Base-by-base conservation (phyloP, 129 eudicot species). In the Escallonia herrerae region DNA sequence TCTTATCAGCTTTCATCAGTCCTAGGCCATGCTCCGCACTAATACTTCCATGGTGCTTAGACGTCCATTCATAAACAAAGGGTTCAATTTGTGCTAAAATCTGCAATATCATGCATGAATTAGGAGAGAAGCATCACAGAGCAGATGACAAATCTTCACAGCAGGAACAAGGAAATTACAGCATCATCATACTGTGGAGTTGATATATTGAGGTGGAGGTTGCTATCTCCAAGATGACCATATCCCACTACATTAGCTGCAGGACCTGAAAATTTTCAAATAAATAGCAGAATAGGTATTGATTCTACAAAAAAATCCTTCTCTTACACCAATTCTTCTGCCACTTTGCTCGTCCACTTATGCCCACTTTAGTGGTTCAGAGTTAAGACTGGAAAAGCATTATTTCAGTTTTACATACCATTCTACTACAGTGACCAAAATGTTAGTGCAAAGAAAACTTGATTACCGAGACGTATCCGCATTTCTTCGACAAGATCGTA, bases 11-110 rank as follows among this genome's bases (percentile, higher is more conserved):
- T 82, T 94, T 94, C 95, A 86, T 86, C 58, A 86, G 75, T 60
- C 99, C 99, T 59, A 94, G 67, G 59, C 99, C 99, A 63, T 94
- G 97, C 81, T 94, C 99, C 56, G 99, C 99, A 72, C 99, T 94
- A 41, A 94, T 94, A 87, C 99, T 94, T 62, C 99, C 99, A 45
- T 77, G 82, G 60, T 94, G 95, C 67, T 76, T 76, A 45, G 99
- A 86, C 72, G 99, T 89, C 99, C 99, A 94, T 74, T 94, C 99
- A 65, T 94, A 94, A n/a, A 94, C 94, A 76, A 81, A 94, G 15
- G 97, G 99, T 52, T 94, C 99, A 56, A 94, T 89, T 69, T 89
- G 80, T 15, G 83, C 82, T 54, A 94, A 68, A 71, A 94, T 77
- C 99, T 94, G 86, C 71, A 77, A 59, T 4, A 62, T 61, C 53